These are phyloP conservation scores for Xanthoparmelia taractica DNA, from an alignment of 495 filamentous ascomycete genomes.

Conservation along the genomic window DNA sequence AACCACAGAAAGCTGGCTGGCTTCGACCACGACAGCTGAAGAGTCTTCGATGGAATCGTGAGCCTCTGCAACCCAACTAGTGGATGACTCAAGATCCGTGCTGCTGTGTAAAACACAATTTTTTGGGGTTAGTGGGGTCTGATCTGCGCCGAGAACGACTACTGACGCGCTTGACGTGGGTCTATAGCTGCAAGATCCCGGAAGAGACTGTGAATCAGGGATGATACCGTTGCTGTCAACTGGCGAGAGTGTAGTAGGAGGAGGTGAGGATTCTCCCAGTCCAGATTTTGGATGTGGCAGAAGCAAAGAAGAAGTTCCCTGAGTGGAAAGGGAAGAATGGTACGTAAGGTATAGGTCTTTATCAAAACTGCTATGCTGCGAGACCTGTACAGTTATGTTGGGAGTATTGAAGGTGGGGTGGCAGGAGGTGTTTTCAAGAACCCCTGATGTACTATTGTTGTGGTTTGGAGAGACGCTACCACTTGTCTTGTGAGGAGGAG, in stretches of 20 bases:
- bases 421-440: neutral
- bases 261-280: constrained; percentile 9
- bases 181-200: constrained; percentile 21
- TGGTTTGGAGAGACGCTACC: neutral
- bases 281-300: constrained; percentile 8
- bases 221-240: constrained; percentile 9
- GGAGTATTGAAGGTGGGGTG: neutral
- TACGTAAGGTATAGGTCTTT: constrained; percentile 23
- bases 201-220: constrained; percentile 26
- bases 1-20: constrained; percentile 3
- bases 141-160: neutral
- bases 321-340: constrained; percentile 22
- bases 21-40: neutral
- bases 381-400: constrained; percentile 17
- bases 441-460: neutral
- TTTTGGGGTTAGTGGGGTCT: neutral
- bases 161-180: constrained; percentile 10
- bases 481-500: neutral
- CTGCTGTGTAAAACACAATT: neutral
- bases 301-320: constrained; percentile 3
- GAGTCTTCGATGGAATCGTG: constrained; percentile 7
- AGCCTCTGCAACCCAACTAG: neutral
- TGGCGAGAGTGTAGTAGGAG: neutral
- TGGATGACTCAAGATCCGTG: neutral
- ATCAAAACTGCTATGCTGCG: constrained; percentile 23